Base-by-base conservation (phyloP, 176 grass and related monocot species). In the Cenchrus fungigraminus region DNA sequence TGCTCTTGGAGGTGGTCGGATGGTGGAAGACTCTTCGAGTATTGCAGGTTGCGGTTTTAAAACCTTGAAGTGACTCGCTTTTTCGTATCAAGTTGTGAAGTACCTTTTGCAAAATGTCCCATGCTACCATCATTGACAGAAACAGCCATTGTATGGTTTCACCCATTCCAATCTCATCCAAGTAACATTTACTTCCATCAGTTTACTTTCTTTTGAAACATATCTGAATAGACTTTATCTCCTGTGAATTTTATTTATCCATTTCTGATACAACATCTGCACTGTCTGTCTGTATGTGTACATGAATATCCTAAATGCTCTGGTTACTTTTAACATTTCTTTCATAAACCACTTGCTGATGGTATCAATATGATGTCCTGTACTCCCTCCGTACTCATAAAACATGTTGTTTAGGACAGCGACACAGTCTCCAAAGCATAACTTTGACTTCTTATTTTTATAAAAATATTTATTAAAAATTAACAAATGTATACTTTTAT, bases 11-110 rank as follows among this genome's bases (percentile, higher is more conserved):
- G 97, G 97, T 81, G 97, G 97, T 47, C 92, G 97, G 65, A 99
- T 99, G 94, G 97, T 99, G 86, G 97, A 99, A 68, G 97, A 99
- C 71, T 99, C 97, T 56, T 99, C 97, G 7, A 99, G 97, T 88
- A 70, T 99, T 88, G 97, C 97, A 92, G 97, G 97, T 99, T 89
- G 37, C 2, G 12, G 75, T 90, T 75, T 65, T 68, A 73, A 73
- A 54, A 82, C 47, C 49, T 79, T 59, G 46, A 77, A 77, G 37
- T 22, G 56, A 71, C 16, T 73, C 10, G 49, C 37, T 7, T 87
- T 65, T 44, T 61, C 44, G 17, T 82, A 43, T 53, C 47, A 79
- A 54, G 53, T 83, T 47, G 37, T 71, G 70, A 87, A 54, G 60
- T 63, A n/a, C 31, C 34, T 72, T 55, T 12, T 62, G 13, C 60